Percentiles rank a stretch among this genome's conserved stretches.
phyloP scores from a whole-genome alignment of 2,329 filamentous ascomycete species.

The Curvularia verruculosa region DNA sequence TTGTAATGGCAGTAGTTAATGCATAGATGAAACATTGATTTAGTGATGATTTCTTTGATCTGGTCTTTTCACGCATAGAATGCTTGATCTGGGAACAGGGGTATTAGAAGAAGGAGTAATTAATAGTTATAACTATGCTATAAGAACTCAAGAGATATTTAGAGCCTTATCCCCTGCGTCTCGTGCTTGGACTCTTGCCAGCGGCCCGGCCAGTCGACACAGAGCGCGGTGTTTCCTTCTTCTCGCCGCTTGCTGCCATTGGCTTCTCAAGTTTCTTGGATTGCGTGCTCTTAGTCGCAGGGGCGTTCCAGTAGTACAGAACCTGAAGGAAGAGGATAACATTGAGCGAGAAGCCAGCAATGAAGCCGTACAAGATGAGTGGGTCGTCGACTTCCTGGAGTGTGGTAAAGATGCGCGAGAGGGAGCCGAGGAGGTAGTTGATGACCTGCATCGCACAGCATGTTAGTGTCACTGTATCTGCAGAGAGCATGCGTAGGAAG shows the following conservation, averaged over 20 bases:
- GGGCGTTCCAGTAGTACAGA: slow-evolving; percentile 91
- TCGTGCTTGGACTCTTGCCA: slow-evolving; percentile 61
- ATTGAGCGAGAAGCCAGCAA: slow-evolving; percentile 91
- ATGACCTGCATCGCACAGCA: slow-evolving; percentile 70
- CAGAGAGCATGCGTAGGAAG: neutral
- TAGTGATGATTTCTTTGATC: neutral
- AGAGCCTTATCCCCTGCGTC: slow-evolving; percentile 57
- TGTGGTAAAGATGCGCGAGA: slow-evolving; percentile 96
- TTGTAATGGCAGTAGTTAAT: slow-evolving; percentile 28
- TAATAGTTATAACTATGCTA: neutral
- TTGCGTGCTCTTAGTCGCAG: slow-evolving; percentile 46
- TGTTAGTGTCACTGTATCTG: neutral
- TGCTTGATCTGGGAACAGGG: too few relatives aligned
- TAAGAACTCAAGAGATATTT: neutral
- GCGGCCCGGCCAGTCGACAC: slow-evolving; percentile 45
- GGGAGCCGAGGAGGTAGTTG: slow-evolving; percentile 92
- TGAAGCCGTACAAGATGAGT: slow-evolving; percentile 91
- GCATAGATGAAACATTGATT: slow-evolving; percentile 11
- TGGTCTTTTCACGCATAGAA: neutral
- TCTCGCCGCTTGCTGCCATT: slow-evolving; percentile 36
- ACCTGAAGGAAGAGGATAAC: slow-evolving; percentile 85
- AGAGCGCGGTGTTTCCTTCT: slow-evolving; percentile 38
- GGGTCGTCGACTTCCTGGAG: slow-evolving; percentile 97
- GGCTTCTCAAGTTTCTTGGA: slow-evolving; percentile 50
- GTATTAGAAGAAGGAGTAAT: neutral